Percentiles rank a stretch among this genome's conserved stretches.
These are phyloP conservation scores for Neurospora tetrasperma DNA, from an alignment of 495 filamentous ascomycete species.

Conservation along the genomic window DNA sequence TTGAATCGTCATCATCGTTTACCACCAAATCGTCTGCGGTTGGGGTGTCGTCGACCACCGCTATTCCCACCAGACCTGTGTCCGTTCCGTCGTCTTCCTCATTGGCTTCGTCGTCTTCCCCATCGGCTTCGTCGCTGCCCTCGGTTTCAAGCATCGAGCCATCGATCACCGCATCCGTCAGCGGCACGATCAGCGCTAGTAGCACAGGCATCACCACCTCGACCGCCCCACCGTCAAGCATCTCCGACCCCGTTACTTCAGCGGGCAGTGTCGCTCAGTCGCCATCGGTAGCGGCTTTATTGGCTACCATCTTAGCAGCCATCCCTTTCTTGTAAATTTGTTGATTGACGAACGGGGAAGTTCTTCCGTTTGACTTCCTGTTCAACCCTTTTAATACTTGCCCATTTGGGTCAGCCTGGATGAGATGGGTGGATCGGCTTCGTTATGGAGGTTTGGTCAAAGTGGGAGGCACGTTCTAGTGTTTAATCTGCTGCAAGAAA, in stretches of 20 bases:
- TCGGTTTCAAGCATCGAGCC: neutral
- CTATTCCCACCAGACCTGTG: neutral
- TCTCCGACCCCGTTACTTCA: neutral
- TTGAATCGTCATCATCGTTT: neutral
- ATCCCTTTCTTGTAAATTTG: neutral
- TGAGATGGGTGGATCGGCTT: neutral
- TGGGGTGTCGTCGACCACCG: neutral
- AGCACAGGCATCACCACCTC: neutral
- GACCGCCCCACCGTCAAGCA: neutral
- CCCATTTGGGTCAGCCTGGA: neutral
- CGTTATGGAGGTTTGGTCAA: neutral
- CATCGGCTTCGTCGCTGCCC: neutral
- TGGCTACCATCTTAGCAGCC: slow-evolving; percentile 1
- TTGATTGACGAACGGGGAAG: neutral
- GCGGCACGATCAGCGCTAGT: neutral
- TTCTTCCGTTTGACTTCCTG: slow-evolving; percentile 1
- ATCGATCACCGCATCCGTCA: neutral
- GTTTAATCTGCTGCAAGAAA: neutral
- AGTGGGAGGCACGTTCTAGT: neutral
- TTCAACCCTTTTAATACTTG: neutral
- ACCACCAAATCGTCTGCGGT: neutral
- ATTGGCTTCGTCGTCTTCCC: neutral
- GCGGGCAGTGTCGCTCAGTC: neutral
- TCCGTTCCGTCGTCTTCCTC: no score
- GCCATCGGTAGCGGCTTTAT: neutral